These are phyloP conservation scores for Beauveria caledonica DNA, from an alignment of 2,329 filamentous ascomycete species.

Conservation along the genomic window DNA sequence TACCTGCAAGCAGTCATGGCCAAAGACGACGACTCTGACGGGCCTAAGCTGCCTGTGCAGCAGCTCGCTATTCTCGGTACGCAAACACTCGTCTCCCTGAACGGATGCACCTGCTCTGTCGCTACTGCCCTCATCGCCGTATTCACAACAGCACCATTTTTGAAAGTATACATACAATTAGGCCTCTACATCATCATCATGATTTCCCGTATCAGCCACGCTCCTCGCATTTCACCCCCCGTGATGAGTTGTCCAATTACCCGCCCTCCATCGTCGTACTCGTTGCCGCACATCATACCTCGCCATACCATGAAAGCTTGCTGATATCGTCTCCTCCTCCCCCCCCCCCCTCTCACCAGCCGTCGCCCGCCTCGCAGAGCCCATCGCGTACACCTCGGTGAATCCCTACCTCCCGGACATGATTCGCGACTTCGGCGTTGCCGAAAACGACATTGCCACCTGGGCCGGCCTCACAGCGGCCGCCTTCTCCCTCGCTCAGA, in stretches of 20 bases:
- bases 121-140: no score
- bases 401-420: constrained; percentile 70
- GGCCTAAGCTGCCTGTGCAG: constrained; percentile 62
- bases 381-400: constrained; percentile 62
- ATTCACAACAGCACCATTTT: no score
- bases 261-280: no score
- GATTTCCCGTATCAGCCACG: no score
- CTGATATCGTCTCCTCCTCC: background rate
- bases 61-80: constrained; percentile 73
- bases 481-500: constrained; percentile 65
- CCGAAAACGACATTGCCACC: constrained; percentile 63
- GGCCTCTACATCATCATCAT: no score
- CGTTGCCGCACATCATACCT: background rate
- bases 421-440: constrained; percentile 70
- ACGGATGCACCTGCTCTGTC: no score
- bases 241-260: background rate
- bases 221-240: no score
- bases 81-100: constrained; percentile 17
- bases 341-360: constrained; percentile 35
- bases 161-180: no score
- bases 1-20: background rate
- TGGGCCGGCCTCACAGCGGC: constrained; percentile 72
- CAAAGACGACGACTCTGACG: constrained; percentile 16
- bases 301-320: background rate
- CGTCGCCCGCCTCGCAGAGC: constrained; percentile 71